Evolutionary conservation across 2,329 filamentous ascomycete genomes (phyloP), one percentile per base, ranked within the genome.

Genomic region (Thelonectria discophora): DNA sequence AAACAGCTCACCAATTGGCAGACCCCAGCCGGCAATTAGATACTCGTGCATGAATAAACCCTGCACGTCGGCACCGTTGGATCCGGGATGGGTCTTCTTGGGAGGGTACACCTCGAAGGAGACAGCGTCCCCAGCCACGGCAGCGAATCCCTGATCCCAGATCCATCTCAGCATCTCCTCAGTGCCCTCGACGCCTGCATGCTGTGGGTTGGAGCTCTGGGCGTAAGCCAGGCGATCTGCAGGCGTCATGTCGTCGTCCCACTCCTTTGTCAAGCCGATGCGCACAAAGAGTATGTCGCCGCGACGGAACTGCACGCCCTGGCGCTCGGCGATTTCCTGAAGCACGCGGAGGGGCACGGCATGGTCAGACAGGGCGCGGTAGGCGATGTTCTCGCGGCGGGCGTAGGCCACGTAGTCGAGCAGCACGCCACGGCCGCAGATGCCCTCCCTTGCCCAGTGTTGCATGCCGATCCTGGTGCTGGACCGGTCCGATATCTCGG

Each of bases 41-140:
- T 80, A 79, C 57, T 82, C 80, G 63, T 82, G 80, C 69, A 82
- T 68, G 55, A 77, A 78, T 9, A 73, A 30, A 1, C 72, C 71
- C 3, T 62, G 55, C 4, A 70, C 66, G 1, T 55, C 53, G 2
- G 13, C 15, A 7, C 53, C 62, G 5, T 62, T 60, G 0, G 48
- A 53, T 15, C 64, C 18, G 10, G 75, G 17, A 54, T 79, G 74
- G 34, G 72, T 63, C 58, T 71, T 74, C 58, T 77, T 53, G 39
- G 75, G 67, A 17, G 80, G 78, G 62, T 79, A 82, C 2, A 80
- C 80, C 69, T 87, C 85, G 59, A 84, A 82, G 17, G 72, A 61
- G 8, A 84, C 81, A 61, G 80, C 79, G 60, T 88, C 86, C 4
- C 84, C 82, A 0, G 82, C 86, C 1, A 86, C 81, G 3, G 85